Conservation (phyloP, 371 early-diverging fungal species). For the Lichtheimia corymbifera region DNA sequence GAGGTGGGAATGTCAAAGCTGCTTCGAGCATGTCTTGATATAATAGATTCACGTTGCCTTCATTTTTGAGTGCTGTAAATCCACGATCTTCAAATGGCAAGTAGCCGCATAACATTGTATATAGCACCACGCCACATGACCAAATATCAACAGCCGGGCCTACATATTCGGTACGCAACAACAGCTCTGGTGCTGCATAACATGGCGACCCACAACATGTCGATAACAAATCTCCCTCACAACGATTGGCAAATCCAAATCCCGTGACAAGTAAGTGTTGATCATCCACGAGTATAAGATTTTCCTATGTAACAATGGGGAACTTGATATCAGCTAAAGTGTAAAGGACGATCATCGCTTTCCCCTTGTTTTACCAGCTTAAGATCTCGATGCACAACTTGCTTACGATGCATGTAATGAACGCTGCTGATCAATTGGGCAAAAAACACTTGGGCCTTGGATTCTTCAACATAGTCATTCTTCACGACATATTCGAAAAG, state of each 20-base stretch:
- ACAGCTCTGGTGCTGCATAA: conserved; percentile 95
- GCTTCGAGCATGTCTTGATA: conserved; percentile 62
- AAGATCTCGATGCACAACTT: conserved; percentile 64
- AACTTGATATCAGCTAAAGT: no score
- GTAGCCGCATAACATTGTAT: conserved; percentile 70
- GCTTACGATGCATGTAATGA: conserved; percentile 46
- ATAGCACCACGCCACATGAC: conserved; percentile 90
- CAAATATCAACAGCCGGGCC: conserved; percentile 95
- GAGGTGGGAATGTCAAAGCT: conserved; percentile 51
- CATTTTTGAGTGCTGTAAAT: no score
- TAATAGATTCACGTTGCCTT: conserved; percentile 50
- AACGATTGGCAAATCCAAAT: conserved; percentile 97
- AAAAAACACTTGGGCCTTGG: conserved; percentile 57
- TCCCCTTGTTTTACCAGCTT: conserved; percentile 45
- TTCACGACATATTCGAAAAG: conserved; percentile 66
- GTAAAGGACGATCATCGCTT: no score
- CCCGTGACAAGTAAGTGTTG: conserved; percentile 92
- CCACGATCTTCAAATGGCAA: conserved; percentile 82
- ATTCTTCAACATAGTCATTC: conserved; percentile 49
- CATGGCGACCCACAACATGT: conserved; percentile 95
- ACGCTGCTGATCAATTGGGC: conserved; percentile 69
- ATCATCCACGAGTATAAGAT: conserved; percentile 78
- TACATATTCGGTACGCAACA: conserved; percentile 88
- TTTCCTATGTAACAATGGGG: conserved; percentile 59
- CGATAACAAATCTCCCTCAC: conserved; percentile 69